These are phyloP conservation scores for Carallia pectinifolia DNA, from an alignment of 345 rosid genomes.

Conservation along the genomic window DNA sequence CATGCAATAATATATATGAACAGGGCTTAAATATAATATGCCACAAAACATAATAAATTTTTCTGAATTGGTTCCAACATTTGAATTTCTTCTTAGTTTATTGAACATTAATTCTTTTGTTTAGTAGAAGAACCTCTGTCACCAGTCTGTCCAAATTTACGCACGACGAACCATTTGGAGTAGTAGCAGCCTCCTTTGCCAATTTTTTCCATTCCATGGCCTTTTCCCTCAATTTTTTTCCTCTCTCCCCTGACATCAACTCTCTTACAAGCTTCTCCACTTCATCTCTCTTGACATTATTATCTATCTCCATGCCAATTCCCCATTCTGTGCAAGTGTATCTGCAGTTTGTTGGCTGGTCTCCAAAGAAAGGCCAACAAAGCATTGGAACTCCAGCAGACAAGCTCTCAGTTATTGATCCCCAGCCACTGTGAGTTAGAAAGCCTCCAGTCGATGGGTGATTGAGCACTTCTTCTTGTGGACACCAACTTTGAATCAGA, in stretches of 20 bases:
- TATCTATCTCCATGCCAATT: constrained; percentile 10
- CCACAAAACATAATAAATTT: too few relatives aligned
- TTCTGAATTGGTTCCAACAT: too few relatives aligned
- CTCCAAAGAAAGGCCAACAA: background rate
- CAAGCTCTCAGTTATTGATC: background rate
- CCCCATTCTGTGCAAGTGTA: constrained; percentile 2
- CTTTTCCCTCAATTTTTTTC: background rate
- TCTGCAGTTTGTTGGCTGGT: constrained; percentile 4
- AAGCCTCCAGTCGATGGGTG: constrained; percentile 1
- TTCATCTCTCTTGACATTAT: background rate
- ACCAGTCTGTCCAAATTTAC: background rate
- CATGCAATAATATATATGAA: too few relatives aligned
- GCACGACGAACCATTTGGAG: background rate
- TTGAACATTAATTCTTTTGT: background rate
- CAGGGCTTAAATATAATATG: too few relatives aligned
- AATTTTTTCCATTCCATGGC: background rate
- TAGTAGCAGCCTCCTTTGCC: background rate
- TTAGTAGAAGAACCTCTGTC: background rate
- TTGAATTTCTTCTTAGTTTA: too few relatives aligned
- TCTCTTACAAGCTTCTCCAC: background rate
- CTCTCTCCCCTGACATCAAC: background rate
- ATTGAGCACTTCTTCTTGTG: background rate
- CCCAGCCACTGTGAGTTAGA: background rate
- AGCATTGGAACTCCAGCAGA: background rate
- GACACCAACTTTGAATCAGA: background rate